These are phyloP conservation scores for Vigna nakashimae DNA, from an alignment of 306 rosid species.

Conservation along the genomic window DNA sequence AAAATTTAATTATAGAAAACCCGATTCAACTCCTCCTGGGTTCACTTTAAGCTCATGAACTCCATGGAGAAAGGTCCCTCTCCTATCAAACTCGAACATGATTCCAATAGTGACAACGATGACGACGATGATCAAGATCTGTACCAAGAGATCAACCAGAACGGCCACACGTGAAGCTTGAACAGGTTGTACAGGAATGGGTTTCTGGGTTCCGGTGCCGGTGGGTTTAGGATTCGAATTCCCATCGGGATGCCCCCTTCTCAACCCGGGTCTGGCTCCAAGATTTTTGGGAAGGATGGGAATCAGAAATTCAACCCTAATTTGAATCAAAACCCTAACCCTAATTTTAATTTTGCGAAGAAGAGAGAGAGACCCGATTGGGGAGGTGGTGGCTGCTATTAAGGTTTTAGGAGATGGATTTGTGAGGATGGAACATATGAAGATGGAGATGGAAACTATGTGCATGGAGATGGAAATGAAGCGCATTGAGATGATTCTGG, in stretches of 20 bases:
- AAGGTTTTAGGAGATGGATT: slow-evolving; percentile 90
- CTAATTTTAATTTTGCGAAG: slow-evolving; percentile 52
- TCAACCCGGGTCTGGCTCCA: slow-evolving; percentile 75
- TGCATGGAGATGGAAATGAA: slow-evolving; percentile 99
- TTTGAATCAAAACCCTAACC: slow-evolving; percentile 42
- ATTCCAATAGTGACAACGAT: slow-evolving; percentile 56
- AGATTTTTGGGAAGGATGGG: slow-evolving; percentile 45
- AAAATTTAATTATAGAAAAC: background rate
- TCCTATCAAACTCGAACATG: slow-evolving; percentile 53
- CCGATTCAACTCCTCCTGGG: slow-evolving; percentile 82
- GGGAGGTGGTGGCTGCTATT: slow-evolving; percentile 81
- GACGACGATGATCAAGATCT: slow-evolving; percentile 67
- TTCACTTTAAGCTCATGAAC: slow-evolving; percentile 93
- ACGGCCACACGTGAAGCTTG: slow-evolving; percentile 54
- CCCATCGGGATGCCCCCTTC: slow-evolving; percentile 75
- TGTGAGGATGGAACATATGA: slow-evolving; percentile 92
- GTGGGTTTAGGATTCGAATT: slow-evolving; percentile 79
- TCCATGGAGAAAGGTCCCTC: slow-evolving; percentile 91
- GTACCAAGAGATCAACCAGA: slow-evolving; percentile 64
- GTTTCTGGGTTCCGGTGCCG: slow-evolving; percentile 45
- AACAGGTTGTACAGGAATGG: slow-evolving; percentile 69
- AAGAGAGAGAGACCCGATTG: slow-evolving; percentile 66
- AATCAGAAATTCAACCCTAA: slow-evolving; percentile 63
- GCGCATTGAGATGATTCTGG: slow-evolving; percentile 89
- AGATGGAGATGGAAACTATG: slow-evolving; percentile 94